Conservation (phyloP, 1,284 basidiomycete genomes). For the Retiboletus flavoniger region DNA sequence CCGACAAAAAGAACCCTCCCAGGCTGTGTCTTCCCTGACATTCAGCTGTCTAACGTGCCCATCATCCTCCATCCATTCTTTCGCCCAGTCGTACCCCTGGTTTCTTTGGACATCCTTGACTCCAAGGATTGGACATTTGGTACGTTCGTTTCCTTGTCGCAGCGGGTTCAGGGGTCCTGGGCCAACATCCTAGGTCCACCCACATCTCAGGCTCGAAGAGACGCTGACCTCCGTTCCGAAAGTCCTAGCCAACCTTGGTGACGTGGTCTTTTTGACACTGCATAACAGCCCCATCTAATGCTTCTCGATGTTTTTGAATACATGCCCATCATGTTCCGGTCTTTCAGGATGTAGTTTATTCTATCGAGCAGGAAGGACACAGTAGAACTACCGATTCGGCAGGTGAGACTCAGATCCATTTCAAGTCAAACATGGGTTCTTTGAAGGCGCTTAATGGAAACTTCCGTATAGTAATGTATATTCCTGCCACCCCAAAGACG, state of each 20-base stretch:
- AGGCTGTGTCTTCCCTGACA: constrained; percentile 76
- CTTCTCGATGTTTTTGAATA: not conserved
- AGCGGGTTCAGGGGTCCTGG: too few species aligned
- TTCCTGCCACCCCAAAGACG: constrained; percentile 76
- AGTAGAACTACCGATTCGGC: constrained; percentile 68
- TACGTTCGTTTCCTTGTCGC: constrained; percentile 23
- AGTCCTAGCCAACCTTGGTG: constrained; percentile 76
- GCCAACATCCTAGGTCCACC: constrained; percentile 54
- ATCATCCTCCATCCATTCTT: constrained; percentile 85
- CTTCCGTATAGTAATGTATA: constrained; percentile 66
- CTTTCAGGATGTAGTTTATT: constrained; percentile 55
- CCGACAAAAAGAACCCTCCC: constrained; percentile 77
- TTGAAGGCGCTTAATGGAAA: not conserved
- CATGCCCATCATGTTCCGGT: not conserved
- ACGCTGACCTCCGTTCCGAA: constrained; percentile 76
- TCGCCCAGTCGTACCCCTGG: constrained; percentile 44
- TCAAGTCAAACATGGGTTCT: not conserved
- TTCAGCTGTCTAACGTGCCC: constrained; percentile 76
- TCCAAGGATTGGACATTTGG: constrained; percentile 74
- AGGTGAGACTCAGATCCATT: constrained; percentile 38
- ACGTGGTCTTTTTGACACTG: constrained; percentile 90
- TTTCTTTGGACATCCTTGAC: constrained; percentile 48
- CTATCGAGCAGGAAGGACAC: too few species aligned
- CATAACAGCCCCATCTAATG: constrained; percentile 29
- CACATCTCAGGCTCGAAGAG: constrained; percentile 65